A percentile compares a stretch with the other conserved stretches of the same genome.
Evolutionary conservation across 2,329 filamentous ascomycete species (phyloP).

Genomic region (Dothiorella sarmentorum): DNA sequence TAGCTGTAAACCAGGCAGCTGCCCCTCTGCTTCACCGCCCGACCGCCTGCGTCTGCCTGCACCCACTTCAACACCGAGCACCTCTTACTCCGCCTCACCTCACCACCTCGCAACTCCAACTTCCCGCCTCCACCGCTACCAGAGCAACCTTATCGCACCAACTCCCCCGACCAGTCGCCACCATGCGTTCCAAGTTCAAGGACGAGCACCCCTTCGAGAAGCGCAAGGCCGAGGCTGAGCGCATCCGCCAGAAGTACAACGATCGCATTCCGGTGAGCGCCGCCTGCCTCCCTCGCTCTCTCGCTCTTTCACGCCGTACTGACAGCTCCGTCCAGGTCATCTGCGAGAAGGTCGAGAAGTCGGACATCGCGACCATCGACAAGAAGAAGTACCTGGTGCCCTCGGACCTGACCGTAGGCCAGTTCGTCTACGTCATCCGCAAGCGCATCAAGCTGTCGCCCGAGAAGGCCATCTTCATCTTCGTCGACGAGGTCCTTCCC

Average conservation of each 20-base stretch:
- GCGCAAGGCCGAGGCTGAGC: slow-evolving; percentile 99
- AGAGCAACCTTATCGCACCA: slow-evolving; percentile 17
- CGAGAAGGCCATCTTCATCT: slow-evolving; percentile 99
- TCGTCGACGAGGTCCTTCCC: slow-evolving; percentile 95
- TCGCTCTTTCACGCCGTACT: too few relatives aligned
- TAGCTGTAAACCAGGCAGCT: slow-evolving; percentile 2
- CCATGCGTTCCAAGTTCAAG: slow-evolving; percentile 99
- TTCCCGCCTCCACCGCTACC: slow-evolving; percentile 20
- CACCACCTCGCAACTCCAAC: slow-evolving; percentile 27
- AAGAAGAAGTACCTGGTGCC: slow-evolving; percentile 99
- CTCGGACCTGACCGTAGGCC: slow-evolving; percentile 93
- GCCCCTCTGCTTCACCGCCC: slow-evolving; percentile 15
- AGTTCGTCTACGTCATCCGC: slow-evolving; percentile 99
- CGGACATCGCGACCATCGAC: slow-evolving; percentile 98
- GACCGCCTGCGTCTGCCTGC: slow-evolving; percentile 4
- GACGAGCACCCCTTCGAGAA: slow-evolving; percentile 99
- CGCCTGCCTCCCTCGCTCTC: too few relatives aligned
- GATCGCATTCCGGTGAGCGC: slow-evolving; percentile 92
- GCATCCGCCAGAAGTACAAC: slow-evolving; percentile 97
- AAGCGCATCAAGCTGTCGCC: slow-evolving; percentile 99
- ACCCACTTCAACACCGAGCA: slow-evolving; percentile 19
- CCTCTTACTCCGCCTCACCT: slow-evolving; percentile 25
- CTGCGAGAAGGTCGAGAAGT: slow-evolving; percentile 99
- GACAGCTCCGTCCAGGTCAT: slow-evolving; percentile 67
- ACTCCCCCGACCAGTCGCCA: slow-evolving; percentile 36